Percentiles rank a stretch among this genome's conserved stretches.
phyloP scores from a whole-genome alignment of 2,329 filamentous ascomycete species.

The Alternaria brassicicola region DNA sequence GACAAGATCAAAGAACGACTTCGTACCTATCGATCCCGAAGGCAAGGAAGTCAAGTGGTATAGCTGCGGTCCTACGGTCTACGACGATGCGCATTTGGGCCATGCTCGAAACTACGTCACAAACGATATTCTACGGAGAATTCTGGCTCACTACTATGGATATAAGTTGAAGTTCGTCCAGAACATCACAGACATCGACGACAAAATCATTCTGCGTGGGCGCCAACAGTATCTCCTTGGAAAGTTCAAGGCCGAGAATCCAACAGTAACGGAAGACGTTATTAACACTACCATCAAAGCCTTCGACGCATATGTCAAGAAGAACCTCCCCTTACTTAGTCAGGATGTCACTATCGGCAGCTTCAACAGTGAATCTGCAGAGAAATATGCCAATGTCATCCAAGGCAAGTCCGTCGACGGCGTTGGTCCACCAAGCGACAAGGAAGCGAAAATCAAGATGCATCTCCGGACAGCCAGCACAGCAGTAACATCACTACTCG shows the following conservation, averaged over 20 bases:
- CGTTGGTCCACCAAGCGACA: constrained; percentile 67
- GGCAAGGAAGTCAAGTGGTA: constrained; percentile 80
- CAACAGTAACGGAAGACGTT: constrained; percentile 53
- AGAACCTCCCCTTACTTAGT: constrained; percentile 66
- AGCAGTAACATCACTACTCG: constrained; percentile 59
- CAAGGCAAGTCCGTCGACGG: constrained; percentile 62
- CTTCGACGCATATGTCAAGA: constrained; percentile 65
- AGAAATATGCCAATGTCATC: constrained; percentile 61
- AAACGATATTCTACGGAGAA: constrained; percentile 84
- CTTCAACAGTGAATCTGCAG: constrained; percentile 56
- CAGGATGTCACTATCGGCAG: constrained; percentile 53
- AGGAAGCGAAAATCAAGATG: constrained; percentile 89
- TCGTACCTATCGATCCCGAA: constrained; percentile 72
- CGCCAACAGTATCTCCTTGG: constrained; percentile 79
- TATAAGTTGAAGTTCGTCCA: constrained; percentile 87
- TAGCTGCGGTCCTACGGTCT: constrained; percentile 85
- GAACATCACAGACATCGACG: constrained; percentile 75
- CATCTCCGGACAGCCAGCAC: constrained; percentile 70
- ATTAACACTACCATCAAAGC: constrained; percentile 58
- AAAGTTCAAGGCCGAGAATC: constrained; percentile 66
- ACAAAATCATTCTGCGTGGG: constrained; percentile 68
- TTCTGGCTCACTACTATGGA: constrained; percentile 81
- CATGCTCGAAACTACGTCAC: constrained; percentile 91
- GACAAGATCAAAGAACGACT: constrained; percentile 74
- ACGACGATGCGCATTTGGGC: constrained; percentile 80